Conservation (phyloP, 2,329 filamentous ascomycete genomes). For the Clonostachys rhizophaga region DNA sequence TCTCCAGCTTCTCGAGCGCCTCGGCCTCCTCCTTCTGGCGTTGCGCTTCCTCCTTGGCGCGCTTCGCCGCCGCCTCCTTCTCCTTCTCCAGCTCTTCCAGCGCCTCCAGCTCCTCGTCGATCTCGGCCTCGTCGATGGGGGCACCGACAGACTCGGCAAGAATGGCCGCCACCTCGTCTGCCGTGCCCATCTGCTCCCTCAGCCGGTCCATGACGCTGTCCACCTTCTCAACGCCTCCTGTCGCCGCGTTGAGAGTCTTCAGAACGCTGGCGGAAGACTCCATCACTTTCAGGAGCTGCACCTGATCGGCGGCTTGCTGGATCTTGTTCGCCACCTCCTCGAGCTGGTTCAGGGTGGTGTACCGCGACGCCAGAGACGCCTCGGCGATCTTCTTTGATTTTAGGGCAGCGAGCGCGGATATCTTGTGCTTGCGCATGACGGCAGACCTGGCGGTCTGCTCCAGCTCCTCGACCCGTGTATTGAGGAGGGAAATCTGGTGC, state of each 20-base stretch:
- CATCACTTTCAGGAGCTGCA: slow-evolving; percentile 81
- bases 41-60: slow-evolving; percentile 30
- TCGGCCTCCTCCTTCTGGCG: slow-evolving; percentile 35
- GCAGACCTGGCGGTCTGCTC: slow-evolving; percentile 62
- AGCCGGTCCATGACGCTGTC: slow-evolving; percentile 72
- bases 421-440: slow-evolving; percentile 66
- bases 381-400: slow-evolving; percentile 81
- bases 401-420: slow-evolving; percentile 72
- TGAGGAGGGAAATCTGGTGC: slow-evolving; percentile 65
- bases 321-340: slow-evolving; percentile 81
- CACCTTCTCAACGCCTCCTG: slow-evolving; percentile 73
- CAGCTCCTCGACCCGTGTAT: slow-evolving; percentile 62
- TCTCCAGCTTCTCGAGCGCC: slow-evolving; percentile 48
- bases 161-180: slow-evolving; percentile 77
- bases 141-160: slow-evolving; percentile 57
- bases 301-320: slow-evolving; percentile 79
- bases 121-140: slow-evolving; percentile 71
- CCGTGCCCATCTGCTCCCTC: slow-evolving; percentile 73
- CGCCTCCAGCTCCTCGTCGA: slow-evolving; percentile 81
- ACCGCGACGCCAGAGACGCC: slow-evolving; percentile 64
- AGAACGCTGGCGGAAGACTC: slow-evolving; percentile 71
- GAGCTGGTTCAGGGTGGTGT: slow-evolving; percentile 71
- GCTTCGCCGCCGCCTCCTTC: slow-evolving; percentile 46
- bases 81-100: slow-evolving; percentile 59
- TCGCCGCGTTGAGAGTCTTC: slow-evolving; percentile 65